Base-by-base conservation (phyloP, 345 rosid species). In the Erysimum cheiranthoides region DNA sequence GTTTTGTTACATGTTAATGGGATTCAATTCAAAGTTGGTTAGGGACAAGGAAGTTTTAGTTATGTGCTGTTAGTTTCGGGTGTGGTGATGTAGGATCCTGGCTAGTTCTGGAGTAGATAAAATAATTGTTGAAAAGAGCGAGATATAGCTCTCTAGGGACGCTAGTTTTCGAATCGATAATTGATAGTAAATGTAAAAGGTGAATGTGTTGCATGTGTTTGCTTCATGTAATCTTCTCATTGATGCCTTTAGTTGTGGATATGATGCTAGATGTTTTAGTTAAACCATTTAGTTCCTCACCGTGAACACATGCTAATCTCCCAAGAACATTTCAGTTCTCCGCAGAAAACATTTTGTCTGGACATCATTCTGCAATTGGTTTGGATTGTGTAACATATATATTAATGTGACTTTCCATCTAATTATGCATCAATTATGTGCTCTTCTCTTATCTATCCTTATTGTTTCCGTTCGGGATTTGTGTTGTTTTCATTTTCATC, bases 41-140 rank as follows among this genome's bases (percentile, higher is more conserved):
- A 52, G 46, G 52, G 30, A 38, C 11, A 25, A 62, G 10, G 7
- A 40, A 34, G 40, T 10, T 61, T 38, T 8, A 8, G 30, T 34
- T 61, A 16, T 25, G 61, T 61, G 61, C 40, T 54, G 10, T 27
- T 16, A 21, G 25, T 21, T 21, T 21, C 25, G 16, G 14, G 1
- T 59, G 45, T 18, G n/a, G 45, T 60, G 10, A 17, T 2, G 27
- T 52, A 17, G 49, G 5, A 21, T 47, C 59, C 28, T 60, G 11
- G 68, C 57, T 34, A 45, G 38, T 71, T 71, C 36, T 47, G 10
- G 28, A 49, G 16, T 71, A 10, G 46, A 40, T 2, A 56, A 38
- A 12, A 17, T 27, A 8, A 27, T 21, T 66, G 49, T 38, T 14
- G 6, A 32, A 30, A 50, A 21, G 31, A 25, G 36, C 6, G 16